phyloP scores from a whole-genome alignment of 257 asterid species.

The Capsicum chinense region DNA sequence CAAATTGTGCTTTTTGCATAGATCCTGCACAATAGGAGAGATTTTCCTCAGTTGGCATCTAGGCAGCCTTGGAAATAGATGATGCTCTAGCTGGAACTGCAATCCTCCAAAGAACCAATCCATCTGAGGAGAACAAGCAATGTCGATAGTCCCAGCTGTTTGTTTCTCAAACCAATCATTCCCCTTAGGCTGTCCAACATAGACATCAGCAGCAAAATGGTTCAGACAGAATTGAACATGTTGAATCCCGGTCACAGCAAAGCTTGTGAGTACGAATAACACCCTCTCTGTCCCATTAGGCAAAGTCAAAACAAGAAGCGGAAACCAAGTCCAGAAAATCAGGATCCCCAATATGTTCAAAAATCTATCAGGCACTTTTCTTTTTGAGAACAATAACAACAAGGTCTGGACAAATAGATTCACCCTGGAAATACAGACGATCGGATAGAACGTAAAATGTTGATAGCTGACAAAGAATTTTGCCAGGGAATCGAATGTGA shows the following conservation, averaged over 20 bases:
- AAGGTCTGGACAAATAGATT: conserved; percentile 79
- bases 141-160: conserved; percentile 75
- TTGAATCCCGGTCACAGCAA: conserved; percentile 64
- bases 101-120: conserved; percentile 91
- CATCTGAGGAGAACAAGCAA: conserved; percentile 65
- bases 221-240: conserved; percentile 81
- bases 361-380: conserved; percentile 69
- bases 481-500: conserved; percentile 63
- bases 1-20: conserved; percentile 80
- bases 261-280: conserved; percentile 62
- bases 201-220: conserved; percentile 81
- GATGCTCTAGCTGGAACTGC: conserved; percentile 91
- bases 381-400: conserved; percentile 57
- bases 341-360: conserved; percentile 68
- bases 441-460: conserved; percentile 71
- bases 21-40: conserved; percentile 70
- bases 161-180: conserved; percentile 90
- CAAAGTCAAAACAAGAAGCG: conserved; percentile 61
- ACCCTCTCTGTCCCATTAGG: conserved; percentile 74
- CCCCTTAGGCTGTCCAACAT: conserved; percentile 73
- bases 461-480: conserved; percentile 74
- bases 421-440: conserved; percentile 67
- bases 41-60: conserved; percentile 75
- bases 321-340: conserved; percentile 93
- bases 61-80: conserved; percentile 89